Evolutionary conservation across 495 filamentous ascomycete genomes (phyloP), one percentile per base, ranked within the genome.

Genomic region (Talaromyces borbonicus): DNA sequence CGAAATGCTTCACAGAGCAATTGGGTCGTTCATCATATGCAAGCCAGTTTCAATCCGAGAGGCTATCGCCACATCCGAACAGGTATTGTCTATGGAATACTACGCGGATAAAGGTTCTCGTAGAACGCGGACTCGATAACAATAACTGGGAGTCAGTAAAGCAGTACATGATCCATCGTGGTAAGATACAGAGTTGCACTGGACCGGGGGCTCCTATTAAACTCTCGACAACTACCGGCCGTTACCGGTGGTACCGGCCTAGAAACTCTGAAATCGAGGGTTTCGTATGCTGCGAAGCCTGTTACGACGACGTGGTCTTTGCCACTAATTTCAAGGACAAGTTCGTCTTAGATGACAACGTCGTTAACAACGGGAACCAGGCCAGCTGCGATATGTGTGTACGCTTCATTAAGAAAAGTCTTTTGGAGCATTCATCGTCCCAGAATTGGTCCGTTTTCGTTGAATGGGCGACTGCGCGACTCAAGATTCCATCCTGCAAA

Each of bases 251-350:
- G 47, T 53, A 44, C 32, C 16, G 32, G 14, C 54, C 1, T 36
- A 39, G n/a, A 54, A 54, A 56, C 54, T 47, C 27, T 42, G 19
- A 23, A 2, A 63, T 68, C 31, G 45, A 54, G 1, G 49, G 48
- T 15, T 65, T 65, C 33, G 49, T 60, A 12, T 46, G 51, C 29
- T 68, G 65, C 19, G 43, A 61, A 42, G 65, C 60, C 0, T 68
- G 65, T 25, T 60, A 63, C 35, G 58, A 65, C 24, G 65, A 68
- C 38, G 42, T 52, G 11, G 25, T 68, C 11, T 30, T 50, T n/a
- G 58, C 52, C 5, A 58, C 56, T n/a, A 37, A 25, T 0, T 63
- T 68, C 46, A 45, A 47, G 8, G 23, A 43, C 23, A 30, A 19
- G 11, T 49, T 49, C 20, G 18, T 35, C 3, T 27, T 42, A 9